Evolutionary conservation across 2,329 filamentous ascomycete genomes (phyloP).

Genomic region (Orbilia quercus): DNA sequence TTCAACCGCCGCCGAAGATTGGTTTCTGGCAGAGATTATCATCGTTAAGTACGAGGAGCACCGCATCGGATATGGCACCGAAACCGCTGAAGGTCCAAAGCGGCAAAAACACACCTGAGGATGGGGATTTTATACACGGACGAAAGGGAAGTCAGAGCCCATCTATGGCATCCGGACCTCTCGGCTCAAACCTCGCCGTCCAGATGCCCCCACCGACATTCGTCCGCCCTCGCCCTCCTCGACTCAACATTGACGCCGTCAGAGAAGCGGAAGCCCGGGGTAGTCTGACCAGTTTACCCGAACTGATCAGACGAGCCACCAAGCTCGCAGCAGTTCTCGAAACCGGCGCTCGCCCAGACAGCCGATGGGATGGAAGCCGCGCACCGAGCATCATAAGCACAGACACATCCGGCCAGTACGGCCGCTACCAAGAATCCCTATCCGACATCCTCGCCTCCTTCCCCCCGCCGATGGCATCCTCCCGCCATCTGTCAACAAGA

Average conservation of each 20-base stretch:
- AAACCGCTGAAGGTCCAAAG: slow-evolving; percentile 30
- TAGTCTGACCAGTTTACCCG: slow-evolving; percentile 89
- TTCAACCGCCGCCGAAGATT: slow-evolving; percentile 37
- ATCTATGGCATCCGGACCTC: slow-evolving; percentile 23
- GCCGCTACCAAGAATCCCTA: slow-evolving; percentile 68
- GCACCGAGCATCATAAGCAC: slow-evolving; percentile 57
- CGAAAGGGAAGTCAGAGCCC: slow-evolving; percentile 30
- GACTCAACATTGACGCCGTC: slow-evolving; percentile 83
- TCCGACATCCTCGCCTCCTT: slow-evolving; percentile 75
- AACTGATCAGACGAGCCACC: slow-evolving; percentile 89
- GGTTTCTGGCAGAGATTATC: slow-evolving; percentile 54
- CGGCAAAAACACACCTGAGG: slow-evolving; percentile 38
- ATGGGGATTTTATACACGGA: slow-evolving; percentile 4
- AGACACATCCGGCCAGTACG: slow-evolving; percentile 59
- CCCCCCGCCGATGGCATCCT: slow-evolving; percentile 67
- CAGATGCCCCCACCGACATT: slow-evolving; percentile 26
- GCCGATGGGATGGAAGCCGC: slow-evolving; percentile 61
- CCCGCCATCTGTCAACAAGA: slow-evolving; percentile 51
- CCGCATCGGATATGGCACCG: slow-evolving; percentile 29
- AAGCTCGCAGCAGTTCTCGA: slow-evolving; percentile 88
- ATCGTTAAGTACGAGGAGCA: slow-evolving; percentile 28
- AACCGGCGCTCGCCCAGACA: slow-evolving; percentile 76
- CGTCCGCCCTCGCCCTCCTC: slow-evolving; percentile 69
- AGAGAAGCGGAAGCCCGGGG: slow-evolving; percentile 83
- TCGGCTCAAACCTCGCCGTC: slow-evolving; percentile 21